Evolutionary conservation across 2,329 filamentous ascomycete species (phyloP).

Genomic region (Macrophomina pseudophaseolina): DNA sequence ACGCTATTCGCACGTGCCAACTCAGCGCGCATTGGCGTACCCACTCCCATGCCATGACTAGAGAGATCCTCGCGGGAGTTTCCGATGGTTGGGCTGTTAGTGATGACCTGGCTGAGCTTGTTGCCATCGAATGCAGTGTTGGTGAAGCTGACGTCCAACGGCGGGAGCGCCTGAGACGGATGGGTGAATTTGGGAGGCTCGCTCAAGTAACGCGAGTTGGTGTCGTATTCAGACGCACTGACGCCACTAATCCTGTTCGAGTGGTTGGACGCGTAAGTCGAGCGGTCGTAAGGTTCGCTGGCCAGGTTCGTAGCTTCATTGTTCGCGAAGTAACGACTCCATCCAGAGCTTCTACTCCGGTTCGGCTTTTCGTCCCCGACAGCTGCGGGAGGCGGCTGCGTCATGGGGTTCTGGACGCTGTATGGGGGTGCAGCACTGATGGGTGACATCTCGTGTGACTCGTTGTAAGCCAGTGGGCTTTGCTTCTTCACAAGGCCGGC

Average conservation of each 20-base stretch:
- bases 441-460: constrained; percentile 52
- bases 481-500: constrained; percentile 64
- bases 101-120: constrained; percentile 69
- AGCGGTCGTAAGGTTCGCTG: constrained; percentile 63
- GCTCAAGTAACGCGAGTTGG: constrained; percentile 61
- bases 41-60: constrained; percentile 32
- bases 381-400: constrained; percentile 28
- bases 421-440: constrained; percentile 41
- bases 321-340: constrained; percentile 79
- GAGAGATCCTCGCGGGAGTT: constrained; percentile 56
- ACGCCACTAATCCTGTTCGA: constrained; percentile 40
- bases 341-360: constrained; percentile 66
- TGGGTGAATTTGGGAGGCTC: constrained; percentile 42
- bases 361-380: constrained; percentile 29
- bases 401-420: constrained; percentile 35
- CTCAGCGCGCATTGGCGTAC: constrained; percentile 43
- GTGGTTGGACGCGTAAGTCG: constrained; percentile 44
- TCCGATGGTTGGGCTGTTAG: constrained; percentile 72
- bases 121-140: constrained; percentile 58
- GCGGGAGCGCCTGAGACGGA: constrained; percentile 74
- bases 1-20: constrained; percentile 43
- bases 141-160: constrained; percentile 63
- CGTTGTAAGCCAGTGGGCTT: constrained; percentile 45
- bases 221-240: constrained; percentile 57
- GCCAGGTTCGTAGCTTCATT: constrained; percentile 64